phyloP scores from a whole-genome alignment of 331 rosid species.

The Malus hybrid region DNA sequence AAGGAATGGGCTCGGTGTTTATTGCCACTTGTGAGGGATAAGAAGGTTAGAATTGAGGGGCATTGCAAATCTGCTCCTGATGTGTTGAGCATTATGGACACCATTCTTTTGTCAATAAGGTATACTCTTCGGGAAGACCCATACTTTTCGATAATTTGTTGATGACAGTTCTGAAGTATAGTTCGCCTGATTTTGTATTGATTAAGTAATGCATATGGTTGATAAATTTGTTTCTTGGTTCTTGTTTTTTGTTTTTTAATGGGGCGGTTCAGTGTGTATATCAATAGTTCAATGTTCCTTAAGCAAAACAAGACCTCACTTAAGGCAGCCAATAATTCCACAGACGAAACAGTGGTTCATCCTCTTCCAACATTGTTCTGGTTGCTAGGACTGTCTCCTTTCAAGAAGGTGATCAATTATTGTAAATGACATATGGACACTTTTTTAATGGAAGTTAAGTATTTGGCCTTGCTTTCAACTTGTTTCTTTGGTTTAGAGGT shows the following conservation, averaged over 20 bases:
- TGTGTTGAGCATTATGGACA: constrained; percentile 72
- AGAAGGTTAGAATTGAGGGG: constrained; percentile 64
- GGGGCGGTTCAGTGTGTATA: constrained; percentile 45
- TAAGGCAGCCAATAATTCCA: constrained; percentile 53
- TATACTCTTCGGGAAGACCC: constrained; percentile 11
- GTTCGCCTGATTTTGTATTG: neutral
- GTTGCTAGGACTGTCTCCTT: constrained; percentile 72
- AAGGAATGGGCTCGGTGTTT: constrained; percentile 96
- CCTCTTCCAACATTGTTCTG: constrained; percentile 77
- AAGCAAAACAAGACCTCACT: constrained; percentile 63
- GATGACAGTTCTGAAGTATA: neutral
- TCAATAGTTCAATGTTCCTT: constrained; percentile 67
- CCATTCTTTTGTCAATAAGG: constrained; percentile 69
- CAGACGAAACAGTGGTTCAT: constrained; percentile 73
- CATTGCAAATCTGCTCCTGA: constrained; percentile 63
- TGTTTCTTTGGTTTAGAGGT: neutral
- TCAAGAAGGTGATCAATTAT: constrained; percentile 55
- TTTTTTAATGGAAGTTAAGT: neutral
- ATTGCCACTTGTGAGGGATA: constrained; percentile 75
- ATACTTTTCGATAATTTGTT: neutral
- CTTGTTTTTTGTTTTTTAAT: neutral
- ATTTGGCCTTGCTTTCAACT: neutral
- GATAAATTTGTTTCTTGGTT: neutral
- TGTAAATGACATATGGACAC: neutral
- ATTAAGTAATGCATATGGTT: neutral